phyloP scores from a whole-genome alignment of 306 rosid genomes.

The Spatholobus suberectus region DNA sequence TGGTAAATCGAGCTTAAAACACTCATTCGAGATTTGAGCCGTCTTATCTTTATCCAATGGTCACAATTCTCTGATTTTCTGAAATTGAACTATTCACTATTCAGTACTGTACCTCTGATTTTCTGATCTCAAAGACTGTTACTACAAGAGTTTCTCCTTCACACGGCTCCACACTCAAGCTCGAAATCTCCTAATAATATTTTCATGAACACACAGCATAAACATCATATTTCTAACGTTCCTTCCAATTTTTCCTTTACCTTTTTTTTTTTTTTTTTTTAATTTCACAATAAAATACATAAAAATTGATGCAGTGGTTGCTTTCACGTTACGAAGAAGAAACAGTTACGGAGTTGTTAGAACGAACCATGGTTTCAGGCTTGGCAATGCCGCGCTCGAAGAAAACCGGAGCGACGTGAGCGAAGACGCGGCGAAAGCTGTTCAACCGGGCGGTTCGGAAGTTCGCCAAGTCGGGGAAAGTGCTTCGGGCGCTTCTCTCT shows the following conservation, averaged over 20 bases:
- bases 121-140: constrained; percentile 80
- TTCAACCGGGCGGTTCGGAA: constrained; percentile 74
- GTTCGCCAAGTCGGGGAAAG: constrained; percentile 81
- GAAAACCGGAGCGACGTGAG: constrained; percentile 86
- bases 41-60: neutral
- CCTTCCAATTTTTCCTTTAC: neutral
- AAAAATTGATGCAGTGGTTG: neutral
- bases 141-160: constrained; percentile 79
- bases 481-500: constrained; percentile 91
- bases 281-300: neutral
- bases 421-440: constrained; percentile 80
- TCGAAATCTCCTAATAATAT: constrained; percentile 78
- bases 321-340: constrained; percentile 16
- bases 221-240: neutral
- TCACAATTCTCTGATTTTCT: neutral
- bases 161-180: constrained; percentile 86
- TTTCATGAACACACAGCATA: constrained; percentile 22
- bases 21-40: neutral
- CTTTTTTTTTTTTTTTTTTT: too few species aligned
- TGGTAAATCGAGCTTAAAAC: neutral
- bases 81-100: constrained; percentile 32
- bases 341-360: neutral
- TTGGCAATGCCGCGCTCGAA: constrained; percentile 96
- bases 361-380: constrained; percentile 82
- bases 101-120: constrained; percentile 65